Conservation (phyloP, 768 basidiomycete species). For the Hericium erinaceus region DNA sequence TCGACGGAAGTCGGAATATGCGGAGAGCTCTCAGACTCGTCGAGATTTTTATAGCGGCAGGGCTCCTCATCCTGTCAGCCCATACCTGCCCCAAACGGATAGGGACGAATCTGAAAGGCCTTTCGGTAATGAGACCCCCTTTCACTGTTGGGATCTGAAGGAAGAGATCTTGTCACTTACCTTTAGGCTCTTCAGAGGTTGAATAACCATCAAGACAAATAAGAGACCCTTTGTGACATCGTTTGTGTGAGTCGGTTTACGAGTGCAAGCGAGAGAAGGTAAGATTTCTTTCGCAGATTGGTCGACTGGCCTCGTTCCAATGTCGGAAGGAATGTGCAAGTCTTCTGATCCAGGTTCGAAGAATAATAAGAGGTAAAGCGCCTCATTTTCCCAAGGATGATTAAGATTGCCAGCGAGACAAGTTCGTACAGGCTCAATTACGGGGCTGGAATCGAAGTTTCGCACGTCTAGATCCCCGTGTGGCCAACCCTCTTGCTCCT, state of each 20-base stretch:
- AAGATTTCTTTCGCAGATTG: neutral
- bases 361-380: neutral
- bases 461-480: constrained; percentile 2
- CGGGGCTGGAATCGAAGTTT: neutral
- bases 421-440: neutral
- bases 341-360: neutral
- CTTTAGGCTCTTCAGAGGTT: constrained; percentile 2
- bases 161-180: neutral
- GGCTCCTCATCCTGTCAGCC: neutral
- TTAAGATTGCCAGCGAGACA: neutral
- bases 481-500: neutral
- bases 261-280: neutral
- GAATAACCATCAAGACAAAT: constrained; percentile 2
- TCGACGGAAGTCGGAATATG: neutral
- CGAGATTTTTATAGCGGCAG: neutral
- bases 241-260: constrained; percentile 2
- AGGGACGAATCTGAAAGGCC: neutral
- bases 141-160: neutral
- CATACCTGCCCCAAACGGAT: neutral
- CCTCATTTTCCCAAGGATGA: constrained; percentile 2
- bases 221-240: neutral
- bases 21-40: neutral
- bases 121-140: neutral
- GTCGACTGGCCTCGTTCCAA: neutral
- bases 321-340: neutral